phyloP scores from a whole-genome alignment of 139 green algal species.

The Mychonastes homosphaera region DNA sequence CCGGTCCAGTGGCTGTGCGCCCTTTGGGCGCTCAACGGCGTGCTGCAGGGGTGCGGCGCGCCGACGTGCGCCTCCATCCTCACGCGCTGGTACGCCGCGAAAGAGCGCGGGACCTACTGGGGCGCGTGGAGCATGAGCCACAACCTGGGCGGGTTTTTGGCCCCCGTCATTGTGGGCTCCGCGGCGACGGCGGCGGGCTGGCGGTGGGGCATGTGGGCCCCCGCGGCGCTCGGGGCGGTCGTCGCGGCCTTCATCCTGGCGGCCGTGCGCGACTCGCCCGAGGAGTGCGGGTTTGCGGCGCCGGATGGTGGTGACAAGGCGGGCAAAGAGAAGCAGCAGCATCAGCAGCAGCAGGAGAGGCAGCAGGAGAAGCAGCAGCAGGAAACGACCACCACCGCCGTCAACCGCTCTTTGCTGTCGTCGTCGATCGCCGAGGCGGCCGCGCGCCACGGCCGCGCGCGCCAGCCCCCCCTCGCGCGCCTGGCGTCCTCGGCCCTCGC shows the following conservation, averaged over 20 bases:
- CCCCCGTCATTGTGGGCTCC: constrained; percentile 67
- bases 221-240: constrained; percentile 58
- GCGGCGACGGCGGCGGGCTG: constrained; percentile 49
- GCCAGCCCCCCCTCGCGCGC: too few species aligned
- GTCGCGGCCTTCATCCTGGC: constrained; percentile 55
- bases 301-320: constrained; percentile 30
- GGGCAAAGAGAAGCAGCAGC: not conserved
- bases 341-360: not conserved
- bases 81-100: constrained; percentile 82
- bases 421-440: not conserved
- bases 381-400: constrained; percentile 1
- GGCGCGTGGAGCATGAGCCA: constrained; percentile 54
- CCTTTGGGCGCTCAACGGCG: constrained; percentile 74
- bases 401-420: not conserved
- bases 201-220: constrained; percentile 70
- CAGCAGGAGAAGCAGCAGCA: constrained; percentile 2
- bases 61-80: constrained; percentile 79
- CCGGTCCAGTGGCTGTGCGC: constrained; percentile 33
- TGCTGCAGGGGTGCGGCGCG: constrained; percentile 62
- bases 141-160: constrained; percentile 80
- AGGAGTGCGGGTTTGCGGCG: constrained; percentile 44
- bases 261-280: constrained; percentile 39
- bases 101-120: constrained; percentile 78
- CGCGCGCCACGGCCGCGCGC: not conserved
- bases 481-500: too few species aligned